Base-by-base conservation (phyloP, 306 rosid genomes). In the Corylus americana region DNA sequence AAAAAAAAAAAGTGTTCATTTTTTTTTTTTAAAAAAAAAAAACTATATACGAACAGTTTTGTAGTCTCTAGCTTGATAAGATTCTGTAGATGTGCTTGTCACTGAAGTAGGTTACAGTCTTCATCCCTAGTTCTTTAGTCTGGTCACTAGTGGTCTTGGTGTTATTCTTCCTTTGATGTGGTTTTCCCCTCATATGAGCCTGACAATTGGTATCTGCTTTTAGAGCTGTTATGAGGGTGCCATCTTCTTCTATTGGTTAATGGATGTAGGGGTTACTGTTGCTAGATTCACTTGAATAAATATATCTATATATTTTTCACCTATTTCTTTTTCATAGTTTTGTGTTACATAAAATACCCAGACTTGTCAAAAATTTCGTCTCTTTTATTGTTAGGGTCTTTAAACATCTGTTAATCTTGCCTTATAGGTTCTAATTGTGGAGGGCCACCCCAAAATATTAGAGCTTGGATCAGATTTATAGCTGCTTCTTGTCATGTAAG, bases 401-500 rank as follows among this genome's bases (percentile, higher is more conserved):
- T 85, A 47, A 71, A 37, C 75, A 63, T 39, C 67, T 42, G 72
- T 37, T 57, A 29, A 73, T 45, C 49, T 64, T 84, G 16, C 63
- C 48, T 84, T 81, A 54, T 82, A 91, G 98, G 83, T 86, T 92
- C 97, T 81, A 75, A 81, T 79, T 59, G 31, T 78, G 84, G 82
- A 84, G 86, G 89, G 71, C 94, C 97, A 27, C 89, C 92, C 70
- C 97, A 87, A 84, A 92, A 92, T 83, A 85, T 92, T 78, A 90
- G 90, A 83, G 83, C 85, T 63, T 94, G 97, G 97, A 22, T 91
- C 87, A 90, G 81, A 84, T 86, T 87, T 82, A 88, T 84, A 49
- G 81, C 90, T 55, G 76, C 84, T 77, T 87, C 87, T 88, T 89
- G 94, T 86, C 83, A 84, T 77, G 76, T 88, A 74, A 91, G 92